A percentile compares a stretch with the other conserved stretches of the same genome.
Evolutionary conservation across 768 basidiomycete species (phyloP).

Genomic region (Termitomyces sp.): DNA sequence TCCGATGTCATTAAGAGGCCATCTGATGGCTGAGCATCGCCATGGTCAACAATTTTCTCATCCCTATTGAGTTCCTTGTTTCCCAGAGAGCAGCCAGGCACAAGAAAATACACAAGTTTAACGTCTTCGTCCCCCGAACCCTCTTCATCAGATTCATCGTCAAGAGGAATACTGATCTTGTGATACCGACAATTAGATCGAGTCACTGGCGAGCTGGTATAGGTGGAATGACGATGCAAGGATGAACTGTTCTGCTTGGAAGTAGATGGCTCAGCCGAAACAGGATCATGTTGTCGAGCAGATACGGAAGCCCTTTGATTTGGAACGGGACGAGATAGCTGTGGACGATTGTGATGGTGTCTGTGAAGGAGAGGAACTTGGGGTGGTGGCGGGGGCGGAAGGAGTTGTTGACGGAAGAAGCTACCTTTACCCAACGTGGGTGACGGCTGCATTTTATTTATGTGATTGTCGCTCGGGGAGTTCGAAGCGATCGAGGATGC

Average conservation of each 20-base stretch:
- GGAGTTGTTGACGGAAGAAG: constrained; percentile 11
- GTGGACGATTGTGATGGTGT: constrained; percentile 31
- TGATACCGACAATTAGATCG: constrained; percentile 69
- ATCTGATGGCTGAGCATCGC: constrained; percentile 48
- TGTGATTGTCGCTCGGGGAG: constrained; percentile 23
- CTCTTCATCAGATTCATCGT: constrained; percentile 10
- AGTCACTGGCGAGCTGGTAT: constrained; percentile 45
- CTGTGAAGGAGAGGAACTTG: constrained; percentile 16
- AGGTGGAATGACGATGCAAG: constrained; percentile 13
- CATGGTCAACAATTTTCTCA: constrained; percentile 56
- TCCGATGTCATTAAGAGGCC: constrained; percentile 38
- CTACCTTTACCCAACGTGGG: constrained; percentile 24
- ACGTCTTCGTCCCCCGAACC: constrained; percentile 36
- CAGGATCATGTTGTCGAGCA: constrained; percentile 6
- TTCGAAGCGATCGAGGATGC: constrained; percentile 47
- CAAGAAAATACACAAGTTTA: constrained; percentile 54
- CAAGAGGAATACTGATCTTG: constrained; percentile 52
- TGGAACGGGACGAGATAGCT: constrained; percentile 18
- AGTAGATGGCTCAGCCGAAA: constrained; percentile 10
- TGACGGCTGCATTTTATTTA: constrained; percentile 17
- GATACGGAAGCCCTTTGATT: constrained; percentile 11
- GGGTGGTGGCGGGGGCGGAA: constrained; percentile 13
- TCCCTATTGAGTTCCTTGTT: constrained; percentile 52
- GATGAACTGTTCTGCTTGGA: constrained; percentile 15
- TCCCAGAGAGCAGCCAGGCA: constrained; percentile 62